Base-by-base conservation (phyloP, 148 eudicot genomes). In the Bassia scoparia region DNA sequence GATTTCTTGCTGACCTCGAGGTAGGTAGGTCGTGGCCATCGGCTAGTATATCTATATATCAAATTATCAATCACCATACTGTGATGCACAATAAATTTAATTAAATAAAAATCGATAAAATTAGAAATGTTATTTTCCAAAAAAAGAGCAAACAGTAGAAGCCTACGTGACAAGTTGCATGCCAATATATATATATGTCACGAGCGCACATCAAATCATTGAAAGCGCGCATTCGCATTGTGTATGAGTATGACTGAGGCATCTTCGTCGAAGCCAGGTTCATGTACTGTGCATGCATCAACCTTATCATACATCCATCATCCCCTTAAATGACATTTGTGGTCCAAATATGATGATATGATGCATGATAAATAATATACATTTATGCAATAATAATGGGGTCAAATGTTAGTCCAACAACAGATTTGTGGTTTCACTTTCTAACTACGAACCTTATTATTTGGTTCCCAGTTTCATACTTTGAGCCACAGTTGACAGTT, bases 301-400 rank as follows among this genome's bases (percentile, higher is more conserved):
- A 24, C 58, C 71, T 65, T 66, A 77, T 65, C 76, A 53, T 37
- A n/a, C n/a, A n/a, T n/a, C n/a, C n/a, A n/a, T n/a, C n/a, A n/a
- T n/a, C n/a, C 53, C 68, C 9, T 12, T 18, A 23, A 10, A 38
- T 52, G 77, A 64, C 61, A 64, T 65, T 18, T 38, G 75, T 71
- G 80, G 80, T 77, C 80, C 80, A 63, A 41, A 63, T 52, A 50
- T 37, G 44, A 50, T 72, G 50, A 58, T 61, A 52, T 52, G 74
- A 70, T 62, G 69, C 59, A 53, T 24, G 53, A 76, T n/a, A n/a
- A n/a, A n/a, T n/a, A n/a, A n/a, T n/a, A n/a, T n/a, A 77, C 64
- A 63, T 77, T 70, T 70, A 23, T 29, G n/a, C 75, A 58, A 35
- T 20, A n/a, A n/a, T n/a, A n/a, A n/a, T 70, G 48, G 70, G 73